Percentiles rank a stretch among this genome's conserved stretches.
Conservation (phyloP, 768 basidiomycete species). For the Asterophora parasitica region DNA sequence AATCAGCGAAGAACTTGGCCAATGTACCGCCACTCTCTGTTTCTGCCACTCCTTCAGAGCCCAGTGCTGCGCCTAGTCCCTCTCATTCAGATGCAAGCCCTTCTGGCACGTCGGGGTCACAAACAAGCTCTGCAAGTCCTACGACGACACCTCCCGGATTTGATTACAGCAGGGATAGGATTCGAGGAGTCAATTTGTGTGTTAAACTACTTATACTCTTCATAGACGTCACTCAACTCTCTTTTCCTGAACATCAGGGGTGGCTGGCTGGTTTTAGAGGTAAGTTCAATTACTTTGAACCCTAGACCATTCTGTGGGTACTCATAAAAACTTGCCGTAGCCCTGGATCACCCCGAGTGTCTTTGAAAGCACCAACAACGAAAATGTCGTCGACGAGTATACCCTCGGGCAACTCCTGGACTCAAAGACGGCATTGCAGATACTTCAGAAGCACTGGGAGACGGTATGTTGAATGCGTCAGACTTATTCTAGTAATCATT, state of each 20-base stretch:
- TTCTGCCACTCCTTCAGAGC: neutral
- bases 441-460: conserved; percentile 52
- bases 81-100: conserved; percentile 4
- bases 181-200: conserved; percentile 61
- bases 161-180: conserved; percentile 37
- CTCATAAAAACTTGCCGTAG: conserved; percentile 24
- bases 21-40: conserved; percentile 2
- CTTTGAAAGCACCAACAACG: conserved; percentile 57
- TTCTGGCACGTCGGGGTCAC: neutral
- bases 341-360: conserved; percentile 80
- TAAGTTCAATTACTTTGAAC: conserved; percentile 15
- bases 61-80: neutral
- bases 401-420: conserved; percentile 55
- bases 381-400: conserved; percentile 54
- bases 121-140: neutral
- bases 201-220: conserved; percentile 19
- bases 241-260: conserved; percentile 32
- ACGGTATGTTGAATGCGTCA: conserved; percentile 31
- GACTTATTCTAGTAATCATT: no score
- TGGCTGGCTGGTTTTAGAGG: conserved; percentile 63
- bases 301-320: neutral
- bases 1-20: neutral
- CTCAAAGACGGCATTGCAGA: conserved; percentile 32
- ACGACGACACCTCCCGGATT: conserved; percentile 28
- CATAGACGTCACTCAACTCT: neutral